Evolutionary conservation across 1,284 basidiomycete species (phyloP).

Genomic region (Anthracocystis setariae): DNA sequence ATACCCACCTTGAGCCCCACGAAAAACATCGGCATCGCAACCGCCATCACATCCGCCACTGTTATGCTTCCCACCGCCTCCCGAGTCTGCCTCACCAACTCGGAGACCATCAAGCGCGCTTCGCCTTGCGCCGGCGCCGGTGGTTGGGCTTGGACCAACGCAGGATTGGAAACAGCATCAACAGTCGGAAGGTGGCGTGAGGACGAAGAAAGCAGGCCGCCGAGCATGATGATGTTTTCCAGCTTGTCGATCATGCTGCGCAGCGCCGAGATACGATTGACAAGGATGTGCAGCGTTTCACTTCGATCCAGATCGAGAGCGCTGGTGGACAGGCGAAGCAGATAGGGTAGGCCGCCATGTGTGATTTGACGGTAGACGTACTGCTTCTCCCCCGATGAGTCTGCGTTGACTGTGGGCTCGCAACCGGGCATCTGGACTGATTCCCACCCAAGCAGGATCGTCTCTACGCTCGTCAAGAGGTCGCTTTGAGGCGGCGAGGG

Average conservation of each 20-base stretch:
- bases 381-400: neutral
- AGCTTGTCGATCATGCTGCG: slow-evolving; percentile 30
- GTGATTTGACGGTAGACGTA: slow-evolving; percentile 42
- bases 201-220: slow-evolving; percentile 10
- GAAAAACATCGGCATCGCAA: slow-evolving; percentile 47
- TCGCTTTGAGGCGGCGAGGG: slow-evolving; percentile 8
- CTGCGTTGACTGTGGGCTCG: neutral
- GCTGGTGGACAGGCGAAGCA: slow-evolving; percentile 29
- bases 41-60: slow-evolving; percentile 21
- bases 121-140: slow-evolving; percentile 17
- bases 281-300: slow-evolving; percentile 22
- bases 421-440: slow-evolving; percentile 8
- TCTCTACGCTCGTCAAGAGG: slow-evolving; percentile 25
- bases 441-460: slow-evolving; percentile 38
- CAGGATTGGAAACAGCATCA: neutral
- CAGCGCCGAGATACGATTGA: slow-evolving; percentile 27
- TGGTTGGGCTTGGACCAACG: neutral
- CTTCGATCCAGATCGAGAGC: slow-evolving; percentile 32
- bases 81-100: neutral
- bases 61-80: slow-evolving; percentile 17
- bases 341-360: slow-evolving; percentile 44
- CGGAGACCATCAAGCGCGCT: neutral
- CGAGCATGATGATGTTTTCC: slow-evolving; percentile 33
- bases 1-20: slow-evolving; percentile 50
- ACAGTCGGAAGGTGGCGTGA: neutral